phyloP scores from a whole-genome alignment of 2,329 filamentous ascomycete species.

The Pseudopyricularia javanii region DNA sequence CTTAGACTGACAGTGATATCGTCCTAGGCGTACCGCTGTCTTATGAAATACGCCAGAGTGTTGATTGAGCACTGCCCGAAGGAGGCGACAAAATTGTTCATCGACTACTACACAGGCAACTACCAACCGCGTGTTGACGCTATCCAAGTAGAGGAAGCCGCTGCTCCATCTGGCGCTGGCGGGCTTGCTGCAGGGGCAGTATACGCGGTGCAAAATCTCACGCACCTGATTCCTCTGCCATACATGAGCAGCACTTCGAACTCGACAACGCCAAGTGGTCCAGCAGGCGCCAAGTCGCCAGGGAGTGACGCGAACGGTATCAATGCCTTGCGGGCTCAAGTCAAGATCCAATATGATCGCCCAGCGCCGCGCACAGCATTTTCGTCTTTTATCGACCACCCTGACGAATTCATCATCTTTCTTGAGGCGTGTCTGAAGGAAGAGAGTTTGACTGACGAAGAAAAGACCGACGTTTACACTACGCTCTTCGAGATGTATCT shows the following conservation, averaged over 20 bases:
- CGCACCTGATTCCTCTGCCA: constrained; percentile 70
- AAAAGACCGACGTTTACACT: constrained; percentile 80
- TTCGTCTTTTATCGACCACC: constrained; percentile 90
- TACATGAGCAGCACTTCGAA: constrained; percentile 64
- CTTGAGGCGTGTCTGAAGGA: constrained; percentile 77
- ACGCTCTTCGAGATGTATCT: constrained; percentile 98
- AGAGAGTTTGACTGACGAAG: constrained; percentile 54
- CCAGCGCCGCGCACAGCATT: constrained; percentile 84
- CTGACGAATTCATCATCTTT: constrained; percentile 83
- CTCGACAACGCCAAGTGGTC: constrained; percentile 37
- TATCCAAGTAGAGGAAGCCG: constrained; percentile 17
- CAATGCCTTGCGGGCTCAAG: constrained; percentile 34
- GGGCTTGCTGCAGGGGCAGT: constrained; percentile 47
- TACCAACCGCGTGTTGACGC: constrained; percentile 62
- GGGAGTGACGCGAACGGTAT: constrained; percentile 32
- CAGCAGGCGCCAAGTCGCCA: constrained; percentile 31
- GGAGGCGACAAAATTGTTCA: constrained; percentile 76
- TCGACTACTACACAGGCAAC: constrained; percentile 84
- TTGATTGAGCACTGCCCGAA: constrained; percentile 76
- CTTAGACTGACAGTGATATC: constrained; percentile 11
- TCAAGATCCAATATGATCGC: constrained; percentile 53
- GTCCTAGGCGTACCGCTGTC: constrained; percentile 62
- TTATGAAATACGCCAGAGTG: constrained; percentile 93
- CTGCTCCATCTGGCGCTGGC: constrained; percentile 18
- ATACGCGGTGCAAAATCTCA: constrained; percentile 74